phyloP scores from a whole-genome alignment of 2,329 filamentous ascomycete genomes.

The Incumbomyces delicatus region DNA sequence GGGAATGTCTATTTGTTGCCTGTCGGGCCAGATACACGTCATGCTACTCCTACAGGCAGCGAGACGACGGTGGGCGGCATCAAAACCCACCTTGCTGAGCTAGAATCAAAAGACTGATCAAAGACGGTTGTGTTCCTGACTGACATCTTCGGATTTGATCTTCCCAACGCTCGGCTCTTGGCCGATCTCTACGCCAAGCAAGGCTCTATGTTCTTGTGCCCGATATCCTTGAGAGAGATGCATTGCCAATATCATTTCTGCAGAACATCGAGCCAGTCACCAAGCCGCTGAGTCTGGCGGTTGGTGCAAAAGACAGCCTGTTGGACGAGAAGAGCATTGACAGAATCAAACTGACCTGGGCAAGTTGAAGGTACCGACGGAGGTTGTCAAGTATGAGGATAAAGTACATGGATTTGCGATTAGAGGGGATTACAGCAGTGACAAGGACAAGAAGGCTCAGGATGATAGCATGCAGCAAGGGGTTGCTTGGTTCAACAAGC shows the following conservation, averaged over 20 bases:
- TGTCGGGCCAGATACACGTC: constrained; percentile 25
- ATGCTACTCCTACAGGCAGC: constrained; percentile 24
- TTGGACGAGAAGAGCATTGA: constrained; percentile 29
- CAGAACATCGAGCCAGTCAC: constrained; percentile 30
- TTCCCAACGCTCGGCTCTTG: constrained; percentile 36
- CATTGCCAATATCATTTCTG: constrained; percentile 31
- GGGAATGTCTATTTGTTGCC: constrained; percentile 34
- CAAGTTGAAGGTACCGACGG: constrained; percentile 30
- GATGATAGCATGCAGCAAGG: constrained; percentile 36
- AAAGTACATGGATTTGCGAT: constrained; percentile 38
- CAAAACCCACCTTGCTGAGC: constrained; percentile 35
- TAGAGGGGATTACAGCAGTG: constrained; percentile 28
- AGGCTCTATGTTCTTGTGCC: constrained; percentile 37
- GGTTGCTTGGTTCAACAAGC: constrained; percentile 31
- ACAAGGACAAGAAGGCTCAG: constrained; percentile 39
- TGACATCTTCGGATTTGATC: constrained; percentile 42
- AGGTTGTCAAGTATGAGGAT: constrained; percentile 34
- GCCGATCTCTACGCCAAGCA: constrained; percentile 40
- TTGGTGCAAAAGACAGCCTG: constrained; percentile 35
- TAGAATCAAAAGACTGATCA: constrained; percentile 31
- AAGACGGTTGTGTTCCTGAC: constrained; percentile 39
- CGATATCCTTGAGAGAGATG: constrained; percentile 32
- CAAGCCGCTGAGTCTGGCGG: constrained; percentile 32
- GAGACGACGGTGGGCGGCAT: constrained; percentile 32
- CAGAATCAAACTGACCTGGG: constrained; percentile 32